Percentiles rank a stretch among this genome's conserved stretches.
Conservation (phyloP, 768 basidiomycete species). For the Tephrocybe sp. region DNA sequence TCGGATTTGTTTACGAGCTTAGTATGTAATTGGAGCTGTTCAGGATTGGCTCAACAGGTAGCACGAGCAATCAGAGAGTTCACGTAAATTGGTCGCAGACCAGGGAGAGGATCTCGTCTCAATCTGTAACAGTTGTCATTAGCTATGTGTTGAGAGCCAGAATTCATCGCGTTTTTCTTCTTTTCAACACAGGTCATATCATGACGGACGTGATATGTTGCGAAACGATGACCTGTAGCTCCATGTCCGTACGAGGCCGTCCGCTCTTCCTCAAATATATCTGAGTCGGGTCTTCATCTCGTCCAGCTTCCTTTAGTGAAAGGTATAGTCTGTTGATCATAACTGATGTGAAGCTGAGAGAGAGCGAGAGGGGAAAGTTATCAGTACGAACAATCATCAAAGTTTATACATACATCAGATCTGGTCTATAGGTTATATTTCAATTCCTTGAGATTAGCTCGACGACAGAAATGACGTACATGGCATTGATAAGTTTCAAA, state of each 20-base stretch:
- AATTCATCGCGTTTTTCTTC: too few species aligned
- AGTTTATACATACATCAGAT: conserved; percentile 9
- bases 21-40: conserved; percentile 4
- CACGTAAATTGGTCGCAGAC: too few species aligned
- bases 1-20: conserved; percentile 18
- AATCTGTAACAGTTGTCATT: too few species aligned
- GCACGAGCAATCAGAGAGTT: too few species aligned
- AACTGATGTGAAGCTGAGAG: conserved; percentile 18
- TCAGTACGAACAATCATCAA: background rate
- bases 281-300: background rate
- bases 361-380: too few species aligned
- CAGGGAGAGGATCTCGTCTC: too few species aligned
- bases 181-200: background rate
- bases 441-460: background rate
- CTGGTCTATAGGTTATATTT: conserved; percentile 6
- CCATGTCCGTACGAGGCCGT: background rate
- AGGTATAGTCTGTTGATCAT: conserved; percentile 22
- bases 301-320: conserved; percentile 19
- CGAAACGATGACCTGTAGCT: conserved; percentile 12
- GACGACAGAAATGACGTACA: conserved; percentile 2
- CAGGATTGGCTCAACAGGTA: too few species aligned
- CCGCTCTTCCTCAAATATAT: background rate
- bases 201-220: conserved; percentile 9
- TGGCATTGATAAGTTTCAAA: conserved; percentile 10
- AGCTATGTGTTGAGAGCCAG: too few species aligned